These are phyloP conservation scores for Acanthamoeba lugdunensis DNA, from an alignment of 208 protist species.

Conservation along the genomic window DNA sequence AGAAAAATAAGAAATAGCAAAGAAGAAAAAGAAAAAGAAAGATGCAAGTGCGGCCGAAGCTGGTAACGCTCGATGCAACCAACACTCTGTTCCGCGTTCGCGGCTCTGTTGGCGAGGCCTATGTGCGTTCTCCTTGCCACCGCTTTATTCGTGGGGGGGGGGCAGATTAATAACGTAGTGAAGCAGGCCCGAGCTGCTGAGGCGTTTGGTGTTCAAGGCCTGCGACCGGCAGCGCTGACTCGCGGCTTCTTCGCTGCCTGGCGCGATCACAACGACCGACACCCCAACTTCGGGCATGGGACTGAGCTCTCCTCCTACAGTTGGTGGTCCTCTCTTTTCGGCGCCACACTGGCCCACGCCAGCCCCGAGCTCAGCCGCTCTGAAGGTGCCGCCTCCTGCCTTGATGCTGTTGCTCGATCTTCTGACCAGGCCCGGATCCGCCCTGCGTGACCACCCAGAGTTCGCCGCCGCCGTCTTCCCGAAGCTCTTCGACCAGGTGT, in stretches of 20 bases:
- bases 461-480: neutral
- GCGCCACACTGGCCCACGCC: neutral
- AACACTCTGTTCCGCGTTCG: neutral
- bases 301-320: neutral
- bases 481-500: neutral
- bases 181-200: neutral
- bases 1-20: too few relatives aligned
- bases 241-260: neutral
- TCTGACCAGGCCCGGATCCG: neutral
- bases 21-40: too few relatives aligned
- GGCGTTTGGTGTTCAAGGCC: neutral
- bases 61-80: neutral
- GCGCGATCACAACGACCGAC: neutral
- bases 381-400: neutral
- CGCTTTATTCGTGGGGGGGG: neutral
- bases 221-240: neutral
- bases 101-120: neutral
- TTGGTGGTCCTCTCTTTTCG: neutral
- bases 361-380: neutral
- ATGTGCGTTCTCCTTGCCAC: neutral
- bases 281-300: neutral
- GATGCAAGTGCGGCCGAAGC: neutral
- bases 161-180: neutral
- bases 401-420: neutral
- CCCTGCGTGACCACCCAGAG: neutral